These are phyloP conservation scores for Groenewaldozyma auringiensis DNA, from an alignment of 1,139 yeast species.

Conservation along the genomic window DNA sequence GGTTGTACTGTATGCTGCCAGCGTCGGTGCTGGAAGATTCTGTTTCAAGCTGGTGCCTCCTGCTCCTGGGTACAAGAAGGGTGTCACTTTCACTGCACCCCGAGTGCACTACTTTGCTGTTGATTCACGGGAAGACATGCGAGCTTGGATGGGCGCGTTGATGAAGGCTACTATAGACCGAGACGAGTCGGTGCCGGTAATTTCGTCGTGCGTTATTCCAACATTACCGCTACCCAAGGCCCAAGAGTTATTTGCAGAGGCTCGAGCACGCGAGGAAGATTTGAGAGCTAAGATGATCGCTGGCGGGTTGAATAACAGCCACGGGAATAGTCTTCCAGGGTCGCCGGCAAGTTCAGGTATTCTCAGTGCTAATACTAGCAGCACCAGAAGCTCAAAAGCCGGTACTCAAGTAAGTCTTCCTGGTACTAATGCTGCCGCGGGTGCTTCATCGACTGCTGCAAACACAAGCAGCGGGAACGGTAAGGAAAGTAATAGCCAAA, in stretches of 20 bases:
- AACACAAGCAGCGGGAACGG: constrained; percentile 4
- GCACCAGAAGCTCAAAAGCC: background rate
- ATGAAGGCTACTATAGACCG: constrained; percentile 95
- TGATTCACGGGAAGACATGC: constrained; percentile 83
- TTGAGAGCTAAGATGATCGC: constrained; percentile 25
- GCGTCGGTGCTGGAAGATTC: constrained; percentile 85
- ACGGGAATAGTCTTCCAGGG: background rate
- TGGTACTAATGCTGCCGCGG: background rate
- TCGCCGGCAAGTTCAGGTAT: background rate
- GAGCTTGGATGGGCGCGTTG: constrained; percentile 90
- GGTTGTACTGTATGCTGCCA: constrained; percentile 81
- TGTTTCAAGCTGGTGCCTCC: constrained; percentile 95
- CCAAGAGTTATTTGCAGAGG: constrained; percentile 74
- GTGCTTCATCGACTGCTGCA: background rate
- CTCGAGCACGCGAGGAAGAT: constrained; percentile 34
- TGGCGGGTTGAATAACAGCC: constrained; percentile 18
- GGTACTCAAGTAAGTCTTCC: background rate
- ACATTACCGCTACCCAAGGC: constrained; percentile 84
- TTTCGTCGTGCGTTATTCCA: constrained; percentile 92
- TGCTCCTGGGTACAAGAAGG: constrained; percentile 93
- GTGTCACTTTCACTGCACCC: constrained; percentile 93
- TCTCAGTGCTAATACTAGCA: no score
- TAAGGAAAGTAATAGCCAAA: constrained; percentile 2
- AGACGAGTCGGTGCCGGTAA: constrained; percentile 86
- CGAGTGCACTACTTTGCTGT: constrained; percentile 95